phyloP scores from a whole-genome alignment of 192 early-diverging fungal genomes.

The Coemansia sp. region DNA sequence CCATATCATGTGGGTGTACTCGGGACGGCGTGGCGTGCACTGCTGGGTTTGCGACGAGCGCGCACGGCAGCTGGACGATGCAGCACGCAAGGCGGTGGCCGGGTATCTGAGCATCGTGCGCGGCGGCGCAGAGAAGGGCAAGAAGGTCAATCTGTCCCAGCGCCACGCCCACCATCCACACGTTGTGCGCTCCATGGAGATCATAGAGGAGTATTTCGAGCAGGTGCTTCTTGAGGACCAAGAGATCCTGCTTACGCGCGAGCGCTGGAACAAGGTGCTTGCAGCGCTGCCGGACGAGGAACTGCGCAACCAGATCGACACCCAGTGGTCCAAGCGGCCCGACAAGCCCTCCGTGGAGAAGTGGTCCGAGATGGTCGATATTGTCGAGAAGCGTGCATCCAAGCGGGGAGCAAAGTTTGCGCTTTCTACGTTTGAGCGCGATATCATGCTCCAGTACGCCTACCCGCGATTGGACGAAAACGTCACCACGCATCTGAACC shows the following conservation, averaged over 20 bases:
- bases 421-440: conserved; percentile 56
- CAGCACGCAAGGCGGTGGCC: conserved; percentile 80
- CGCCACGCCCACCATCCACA: conserved; percentile 64
- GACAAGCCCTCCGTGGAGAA: conserved; percentile 43
- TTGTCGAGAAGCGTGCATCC: conserved; percentile 35
- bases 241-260: conserved; percentile 64
- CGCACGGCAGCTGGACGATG: conserved; percentile 75
- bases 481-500: conserved; percentile 84
- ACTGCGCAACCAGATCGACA: conserved; percentile 36
- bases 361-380: conserved; percentile 53
- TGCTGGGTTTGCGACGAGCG: conserved; percentile 95
- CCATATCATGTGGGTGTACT: conserved; percentile 92
- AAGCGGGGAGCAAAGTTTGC: conserved; percentile 38
- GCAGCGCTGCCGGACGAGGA: conserved; percentile 75
- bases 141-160: conserved; percentile 70
- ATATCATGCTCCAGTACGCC: conserved; percentile 85
- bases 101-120: conserved; percentile 78
- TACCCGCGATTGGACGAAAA: conserved; percentile 95
- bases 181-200: conserved; percentile 58
- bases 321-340: conserved; percentile 42
- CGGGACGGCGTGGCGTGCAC: conserved; percentile 95
- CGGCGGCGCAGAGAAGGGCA: conserved; percentile 71
- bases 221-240: conserved; percentile 69
- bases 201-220: conserved; percentile 74
- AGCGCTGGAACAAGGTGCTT: conserved; percentile 77